Base-by-base conservation (phyloP, 371 early-diverging fungal species). In the Smittium mucronatum region DNA sequence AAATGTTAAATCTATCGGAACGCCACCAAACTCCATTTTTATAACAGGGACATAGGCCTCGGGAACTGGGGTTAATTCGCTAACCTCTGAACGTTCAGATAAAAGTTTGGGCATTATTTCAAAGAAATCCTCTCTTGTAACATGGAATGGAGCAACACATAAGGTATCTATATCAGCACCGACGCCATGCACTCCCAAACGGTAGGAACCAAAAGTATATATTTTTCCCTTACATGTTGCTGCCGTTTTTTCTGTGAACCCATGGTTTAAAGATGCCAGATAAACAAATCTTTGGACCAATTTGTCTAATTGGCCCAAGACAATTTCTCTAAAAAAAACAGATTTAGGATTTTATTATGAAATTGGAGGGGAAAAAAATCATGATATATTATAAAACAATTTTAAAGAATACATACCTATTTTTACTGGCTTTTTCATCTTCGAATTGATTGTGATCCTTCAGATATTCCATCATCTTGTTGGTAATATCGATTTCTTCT, bases 91-190 rank as follows among this genome's bases (percentile, higher is more conserved):
- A 60, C 89, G 80, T 34, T 82, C 84, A 67, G 86, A 87, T 69
- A 99, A 82, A 82, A 91, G 84, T 2, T 91, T 92, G 68, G 87
- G 87, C 90, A 99, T 96, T 32, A 82, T 85, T 0, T 82, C 83
- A 79, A 99, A 98, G 75, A 99, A 99, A 76, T 99, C 95, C 30
- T 94, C 95, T 69, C 98, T 84, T 68, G 84, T 83, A 0, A 99
- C 93, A 80, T 93, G 93, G 64, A 85, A 87, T 0, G 99, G 99
- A 17, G 90, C 94, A 21, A 99, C 94, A 75, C 99, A 99, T 33
- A 99, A 79, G 0, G 98, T 96, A 87, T 99, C 99, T 70, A 99
- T 98, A 91, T 99, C 99, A 16, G 97, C 88, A 84, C 96, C 93
- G 71, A 89, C 84, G 31, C 90, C 91, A 80, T 99, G 99, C 0